Base-by-base conservation (phyloP, 805 yeast genomes). In the Maudiozyma bulderi region DNA sequence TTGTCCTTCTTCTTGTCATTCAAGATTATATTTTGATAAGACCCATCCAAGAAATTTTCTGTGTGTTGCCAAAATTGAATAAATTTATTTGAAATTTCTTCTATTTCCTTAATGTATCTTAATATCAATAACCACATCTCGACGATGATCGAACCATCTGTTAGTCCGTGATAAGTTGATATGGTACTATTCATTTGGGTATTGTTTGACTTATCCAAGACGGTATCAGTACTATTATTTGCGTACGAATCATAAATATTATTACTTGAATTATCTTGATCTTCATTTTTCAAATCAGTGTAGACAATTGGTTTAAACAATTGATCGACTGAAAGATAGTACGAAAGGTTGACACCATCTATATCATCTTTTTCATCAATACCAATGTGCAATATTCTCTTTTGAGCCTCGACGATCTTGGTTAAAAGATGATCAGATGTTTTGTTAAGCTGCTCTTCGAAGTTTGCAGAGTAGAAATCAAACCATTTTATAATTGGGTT, bases 401-500 rank as follows among this genome's bases (percentile, higher is more conserved):
- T 60, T 51, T 74, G 74, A 1, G 73, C 60, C 41, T 67, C 62
- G 7, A 69, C 53, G 28, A 76, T 67, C 52, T 73, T 70, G 13
- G 61, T 64, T 35, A 69, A 60, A 51, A 72, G 69, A 45, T 72
- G 73, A 15, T 64, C 65, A 30, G 75, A 74, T 4, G 69, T 69
- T 20, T 73, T 71, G 26, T 67, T 65, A 32, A 79, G 64, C 46
- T 67, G 65, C 2, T 57, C 53, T 7, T 65, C 61, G 50, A 79
- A 70, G 15, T 60, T 61, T 28, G 68, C 66, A 43, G 73, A 71
- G 56, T 76, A 82, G 15, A 75, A 65, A 40, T 73, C 68, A 31
- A 84, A 73, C 80, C 88, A 84, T 47, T 75, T 78, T 26, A 73
- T 60, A 6, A 84, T 76, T 5, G 91, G 91, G 59, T 80, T 82